Evolutionary conservation across 257 asterid species (phyloP), one percentile per base, ranked within the genome.

Genomic region (Lithospermum erythrorhizon): DNA sequence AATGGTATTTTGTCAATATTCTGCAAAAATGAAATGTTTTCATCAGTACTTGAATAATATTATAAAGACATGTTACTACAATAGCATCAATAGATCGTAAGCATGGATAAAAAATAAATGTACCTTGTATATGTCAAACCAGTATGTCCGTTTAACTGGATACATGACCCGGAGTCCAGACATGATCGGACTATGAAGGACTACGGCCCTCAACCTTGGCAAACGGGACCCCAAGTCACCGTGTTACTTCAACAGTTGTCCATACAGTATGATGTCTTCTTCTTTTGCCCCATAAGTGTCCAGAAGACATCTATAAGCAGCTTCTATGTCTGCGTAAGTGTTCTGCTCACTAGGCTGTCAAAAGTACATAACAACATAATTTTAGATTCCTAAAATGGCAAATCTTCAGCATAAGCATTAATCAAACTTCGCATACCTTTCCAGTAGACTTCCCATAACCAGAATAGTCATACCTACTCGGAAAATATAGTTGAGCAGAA

Each of bases 201-300:
- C 96, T 64, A 87, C 95, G 19, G 95, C 97, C 75, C 96, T 82
- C 78, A 90, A 81, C 69, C 79, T 81, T 55, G 87, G 64, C 62
- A 82, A 81, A 68, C 86, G 93, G 61, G 96, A 85, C 3, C 94
- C 94, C 81, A 90, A 70, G 68, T 90, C 83, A 83, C 72, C 20
- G 97, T 87, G 63, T 96, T 96, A 62, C 97, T 90, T 65, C 97
- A 56, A 90, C 97, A 16, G 97, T 73, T 90, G 97, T n/a, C 97
- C 97, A 6, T 90, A 90, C 75, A 90, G 65, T 65, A 90, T 87
- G 64, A 85, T 58, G 55, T 90, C 95, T 74, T 90, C 95, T 80
- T 90, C 95, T 72, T 81, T 87, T 60, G 72, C 87, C 53, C 95
- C 96, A 68, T 90, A 90, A 65, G 73, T 85, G 63, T 83, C 86